These are phyloP conservation scores for Chlorella sp. DNA, from an alignment of 139 green algal species.

Conservation along the genomic window DNA sequence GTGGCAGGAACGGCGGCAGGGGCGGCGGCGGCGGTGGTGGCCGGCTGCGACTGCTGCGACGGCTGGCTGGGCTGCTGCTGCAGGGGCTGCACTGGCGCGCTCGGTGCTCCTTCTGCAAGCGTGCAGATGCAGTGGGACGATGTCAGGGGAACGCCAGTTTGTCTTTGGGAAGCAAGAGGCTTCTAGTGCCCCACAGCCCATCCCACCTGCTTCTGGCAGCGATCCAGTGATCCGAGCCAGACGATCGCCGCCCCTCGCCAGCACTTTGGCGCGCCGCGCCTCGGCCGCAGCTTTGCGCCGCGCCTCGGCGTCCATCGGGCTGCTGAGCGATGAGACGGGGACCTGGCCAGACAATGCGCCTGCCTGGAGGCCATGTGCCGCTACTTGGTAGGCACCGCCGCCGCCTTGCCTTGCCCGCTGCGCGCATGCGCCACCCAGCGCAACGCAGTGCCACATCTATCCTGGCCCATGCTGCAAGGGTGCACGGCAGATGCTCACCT, in stretches of 20 bases:
- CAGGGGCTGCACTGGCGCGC: not conserved
- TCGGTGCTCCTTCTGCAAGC: not conserved
- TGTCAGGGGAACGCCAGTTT: no score
- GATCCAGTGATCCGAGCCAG: slow-evolving; percentile 14
- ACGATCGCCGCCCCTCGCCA: slow-evolving; percentile 16
- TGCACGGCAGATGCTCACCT: no score
- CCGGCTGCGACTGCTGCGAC: not conserved
- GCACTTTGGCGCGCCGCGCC: not conserved
- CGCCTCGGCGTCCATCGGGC: not conserved
- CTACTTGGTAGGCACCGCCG: no score
- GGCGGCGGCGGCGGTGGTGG: not conserved
- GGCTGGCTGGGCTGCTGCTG: not conserved
- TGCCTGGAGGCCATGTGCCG: no score
- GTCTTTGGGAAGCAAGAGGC: no score
- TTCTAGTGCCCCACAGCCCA: no score
- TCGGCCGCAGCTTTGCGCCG: slow-evolving; percentile 4
- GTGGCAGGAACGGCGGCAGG: not conserved
- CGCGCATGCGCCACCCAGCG: no score
- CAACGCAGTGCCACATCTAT: no score
- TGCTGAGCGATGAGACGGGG: no score
- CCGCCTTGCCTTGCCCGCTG: no score
- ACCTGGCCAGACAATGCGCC: no score
- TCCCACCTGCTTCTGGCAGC: not conserved
- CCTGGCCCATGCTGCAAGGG: no score
- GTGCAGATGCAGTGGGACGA: not conserved